Evolutionary conservation across 257 asterid species (phyloP).

Genomic region (Nicotiana otophora): DNA sequence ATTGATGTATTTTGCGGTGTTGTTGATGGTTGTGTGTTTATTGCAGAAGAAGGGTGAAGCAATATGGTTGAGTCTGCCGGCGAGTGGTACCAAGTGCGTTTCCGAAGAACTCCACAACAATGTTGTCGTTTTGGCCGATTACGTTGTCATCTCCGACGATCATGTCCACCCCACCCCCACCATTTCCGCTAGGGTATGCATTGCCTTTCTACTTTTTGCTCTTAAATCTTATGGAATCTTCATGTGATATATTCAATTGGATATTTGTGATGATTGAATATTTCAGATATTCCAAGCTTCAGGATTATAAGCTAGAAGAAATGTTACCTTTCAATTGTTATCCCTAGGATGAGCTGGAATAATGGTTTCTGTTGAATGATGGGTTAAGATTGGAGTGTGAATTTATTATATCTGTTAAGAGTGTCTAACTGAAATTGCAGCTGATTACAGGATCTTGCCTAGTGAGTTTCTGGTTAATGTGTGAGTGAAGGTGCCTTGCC

Average conservation of each 20-base stretch:
- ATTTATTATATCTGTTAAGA: not conserved
- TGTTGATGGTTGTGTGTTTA: slow-evolving; percentile 27
- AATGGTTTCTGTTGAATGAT: not conserved
- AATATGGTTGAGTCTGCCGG: slow-evolving; percentile 73
- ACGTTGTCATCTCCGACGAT: slow-evolving; percentile 52
- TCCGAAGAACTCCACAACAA: slow-evolving; percentile 83
- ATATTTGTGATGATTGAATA: not conserved
- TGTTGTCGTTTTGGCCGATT: slow-evolving; percentile 82
- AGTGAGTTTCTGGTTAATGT: not conserved
- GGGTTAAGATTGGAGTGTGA: not conserved
- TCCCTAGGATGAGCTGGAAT: slow-evolving; percentile 1
- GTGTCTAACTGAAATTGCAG: not conserved
- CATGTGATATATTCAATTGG: not conserved
- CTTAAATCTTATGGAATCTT: not conserved
- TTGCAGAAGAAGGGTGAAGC: slow-evolving; percentile 37
- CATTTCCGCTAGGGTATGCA: slow-evolving; percentile 61
- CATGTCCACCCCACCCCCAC: slow-evolving; percentile 42
- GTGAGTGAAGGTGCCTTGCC: not conserved
- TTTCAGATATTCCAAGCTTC: not conserved
- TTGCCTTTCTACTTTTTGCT: slow-evolving; percentile 18
- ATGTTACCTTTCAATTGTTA: not conserved
- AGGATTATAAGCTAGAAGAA: not conserved
- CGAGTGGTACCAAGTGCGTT: slow-evolving; percentile 72
- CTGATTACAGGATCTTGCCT: not conserved
- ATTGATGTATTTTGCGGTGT: slow-evolving; percentile 19